These are phyloP conservation scores for Hamamelis virginiana DNA, from an alignment of 164 flowering plant genomes.

Conservation along the genomic window DNA sequence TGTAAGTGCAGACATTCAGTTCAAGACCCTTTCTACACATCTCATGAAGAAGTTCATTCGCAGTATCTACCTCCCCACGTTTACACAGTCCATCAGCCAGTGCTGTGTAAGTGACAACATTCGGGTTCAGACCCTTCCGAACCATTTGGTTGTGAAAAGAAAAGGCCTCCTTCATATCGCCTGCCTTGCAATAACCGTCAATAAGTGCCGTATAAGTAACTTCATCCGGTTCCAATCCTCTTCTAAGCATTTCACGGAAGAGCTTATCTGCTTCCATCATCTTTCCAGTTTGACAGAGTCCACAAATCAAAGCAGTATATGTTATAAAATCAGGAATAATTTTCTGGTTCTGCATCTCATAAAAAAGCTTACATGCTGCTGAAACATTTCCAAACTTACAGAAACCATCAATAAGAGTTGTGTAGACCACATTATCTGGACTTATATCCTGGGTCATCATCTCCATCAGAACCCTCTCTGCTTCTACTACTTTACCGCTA, in stretches of 20 bases:
- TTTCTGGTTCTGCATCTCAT: conserved; percentile 45
- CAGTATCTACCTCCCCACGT: conserved; percentile 58
- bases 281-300: conserved; percentile 50
- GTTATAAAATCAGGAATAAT: conserved; percentile 49
- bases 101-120: conserved; percentile 64
- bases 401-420: conserved; percentile 62
- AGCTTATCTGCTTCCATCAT: conserved; percentile 46
- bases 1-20: conserved; percentile 57
- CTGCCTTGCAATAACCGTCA: conserved; percentile 63
- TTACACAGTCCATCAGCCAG: conserved; percentile 72
- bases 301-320: conserved; percentile 58
- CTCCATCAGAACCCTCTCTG: conserved; percentile 50
- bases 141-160: conserved; percentile 62
- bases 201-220: conserved; percentile 63
- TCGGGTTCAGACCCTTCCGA: conserved; percentile 46
- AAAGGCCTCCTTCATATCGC: conserved; percentile 57
- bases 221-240: conserved; percentile 55
- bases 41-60: conserved; percentile 71
- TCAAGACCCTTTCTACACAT: conserved; percentile 58
- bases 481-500: conserved; percentile 43
- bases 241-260: conserved; percentile 45
- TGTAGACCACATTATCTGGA: conserved; percentile 59
- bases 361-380: conserved; percentile 39
- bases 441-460: conserved; percentile 37
- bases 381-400: conserved; percentile 47